phyloP scores from a whole-genome alignment of 768 basidiomycete species.

The Mycena sanguinolenta region DNA sequence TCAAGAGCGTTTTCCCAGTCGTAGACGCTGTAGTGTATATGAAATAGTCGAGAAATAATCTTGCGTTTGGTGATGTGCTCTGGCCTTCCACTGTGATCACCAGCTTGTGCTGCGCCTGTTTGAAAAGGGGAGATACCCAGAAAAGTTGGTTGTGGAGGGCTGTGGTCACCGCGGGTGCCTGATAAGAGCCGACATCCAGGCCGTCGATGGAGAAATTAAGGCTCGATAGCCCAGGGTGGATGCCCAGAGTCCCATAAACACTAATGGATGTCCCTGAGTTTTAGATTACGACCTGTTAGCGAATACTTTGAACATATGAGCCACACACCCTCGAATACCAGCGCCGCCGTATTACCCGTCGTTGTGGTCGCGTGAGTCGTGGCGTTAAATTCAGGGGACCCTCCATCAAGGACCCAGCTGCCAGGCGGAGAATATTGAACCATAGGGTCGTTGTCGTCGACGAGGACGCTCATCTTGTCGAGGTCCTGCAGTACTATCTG shows the following conservation, averaged over 20 bases:
- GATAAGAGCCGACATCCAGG: not conserved
- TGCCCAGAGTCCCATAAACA: not conserved
- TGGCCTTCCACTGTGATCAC: not conserved
- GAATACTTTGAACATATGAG: not conserved
- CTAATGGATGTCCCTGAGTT: slow-evolving; percentile 11
- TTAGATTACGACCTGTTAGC: not conserved
- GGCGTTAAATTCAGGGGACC: not conserved
- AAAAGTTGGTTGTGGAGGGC: slow-evolving; percentile 1
- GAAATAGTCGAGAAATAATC: slow-evolving; percentile 16
- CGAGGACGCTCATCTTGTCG: slow-evolving; percentile 18
- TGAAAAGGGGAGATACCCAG: not conserved
- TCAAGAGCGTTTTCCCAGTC: slow-evolving; percentile 1
- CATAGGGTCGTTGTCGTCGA: slow-evolving; percentile 17
- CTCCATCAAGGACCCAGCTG: not conserved
- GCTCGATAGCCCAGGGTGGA: not conserved
- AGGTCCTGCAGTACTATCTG: no score
- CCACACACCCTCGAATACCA: slow-evolving; percentile 13
- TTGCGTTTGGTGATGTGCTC: not conserved
- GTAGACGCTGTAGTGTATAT: not conserved
- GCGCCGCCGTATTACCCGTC: slow-evolving; percentile 1
- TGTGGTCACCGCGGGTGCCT: not conserved
- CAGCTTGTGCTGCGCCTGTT: not conserved
- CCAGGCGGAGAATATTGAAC: slow-evolving; percentile 1
- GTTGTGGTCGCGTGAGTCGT: slow-evolving; percentile 1
- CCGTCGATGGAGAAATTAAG: slow-evolving; percentile 1